Conservation (phyloP, 345 rosid species). For the Eucalyptus guilfoylei region DNA sequence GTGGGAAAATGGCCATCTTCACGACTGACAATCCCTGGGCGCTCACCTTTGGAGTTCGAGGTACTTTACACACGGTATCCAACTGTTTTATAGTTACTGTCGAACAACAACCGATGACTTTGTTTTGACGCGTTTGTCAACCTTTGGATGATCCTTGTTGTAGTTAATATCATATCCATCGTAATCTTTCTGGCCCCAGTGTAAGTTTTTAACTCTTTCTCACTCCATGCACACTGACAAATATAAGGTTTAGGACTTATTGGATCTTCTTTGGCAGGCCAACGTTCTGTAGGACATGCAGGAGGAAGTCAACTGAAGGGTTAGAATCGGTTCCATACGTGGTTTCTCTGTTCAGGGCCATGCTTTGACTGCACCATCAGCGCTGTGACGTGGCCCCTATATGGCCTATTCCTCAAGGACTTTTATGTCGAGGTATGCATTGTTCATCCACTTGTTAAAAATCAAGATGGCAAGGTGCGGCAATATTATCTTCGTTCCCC, state of each 20-base stretch:
- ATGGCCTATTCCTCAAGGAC: slow-evolving; percentile 7
- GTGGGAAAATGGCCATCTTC: neutral
- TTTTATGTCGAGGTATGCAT: slow-evolving; percentile 17
- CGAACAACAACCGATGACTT: neutral
- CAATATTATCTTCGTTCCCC: neutral
- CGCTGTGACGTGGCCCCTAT: slow-evolving; percentile 23
- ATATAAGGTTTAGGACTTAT: neutral
- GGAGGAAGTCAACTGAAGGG: slow-evolving; percentile 54
- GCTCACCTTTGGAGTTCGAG: slow-evolving; percentile 17
- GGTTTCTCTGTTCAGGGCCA: slow-evolving; percentile 35
- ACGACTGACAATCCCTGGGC: neutral
- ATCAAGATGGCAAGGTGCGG: neutral
- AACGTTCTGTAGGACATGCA: slow-evolving; percentile 39
- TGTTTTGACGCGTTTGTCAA: neutral
- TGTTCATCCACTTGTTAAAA: neutral
- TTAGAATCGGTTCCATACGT: slow-evolving; percentile 53
- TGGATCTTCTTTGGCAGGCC: slow-evolving; percentile 21
- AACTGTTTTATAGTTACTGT: neutral
- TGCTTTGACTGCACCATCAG: slow-evolving; percentile 49
- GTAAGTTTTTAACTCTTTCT: slow-evolving; percentile 18
- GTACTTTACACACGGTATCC: neutral
- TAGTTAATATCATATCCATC: slow-evolving; percentile 52
- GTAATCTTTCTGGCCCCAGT: slow-evolving; percentile 50
- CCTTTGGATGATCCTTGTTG: neutral
- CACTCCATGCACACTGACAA: neutral